Evolutionary conservation across 345 rosid genomes (phyloP), one percentile per base, ranked within the genome.

Genomic region (Aquilaria yunnanensis): DNA sequence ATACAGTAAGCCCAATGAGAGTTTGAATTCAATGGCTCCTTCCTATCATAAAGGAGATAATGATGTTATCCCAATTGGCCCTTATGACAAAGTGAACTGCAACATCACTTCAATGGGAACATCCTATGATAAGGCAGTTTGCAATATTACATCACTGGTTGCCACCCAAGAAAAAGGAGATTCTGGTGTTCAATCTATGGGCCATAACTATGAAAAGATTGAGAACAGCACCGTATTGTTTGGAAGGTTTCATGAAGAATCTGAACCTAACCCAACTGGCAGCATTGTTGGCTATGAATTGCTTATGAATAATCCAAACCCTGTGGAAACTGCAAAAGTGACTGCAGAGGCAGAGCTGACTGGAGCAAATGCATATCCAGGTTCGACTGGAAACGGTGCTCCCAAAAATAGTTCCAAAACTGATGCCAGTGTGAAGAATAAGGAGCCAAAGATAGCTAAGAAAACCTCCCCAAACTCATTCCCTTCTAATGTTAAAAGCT

Each of bases 401-500:
- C 59, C 69, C 11, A 60, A 63, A 56, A 48, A 41, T 11, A 73
- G 66, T 58, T 32, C 73, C 65, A 65, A 54, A 67, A 14, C 79
- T 55, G 73, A 45, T 43, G 71, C 51, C 54, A 46, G 47, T 9
- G 13, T 72, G 16, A 76, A 69, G 73, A 74, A 59, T 43, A 82
- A 71, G 64, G 86, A 79, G 56, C 63, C 77, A 37, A 80, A 80
- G 74, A 57, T 71, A 23, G 55, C 72, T 67, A 78, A 72, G 68
- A 83, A 78, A 65, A 73, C 32, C 70, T 64, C 85, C 60, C 47
- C 84, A 11, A 84, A 84, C 67, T 81, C 61, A 61, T 84, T 86
- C 67, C 89, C 89, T 31, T 78, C 93, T 65, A 84, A 84, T 68
- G 89, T 86, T 51, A 84, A 84, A 72, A 84, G 87, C 65, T 63